Evolutionary conservation across 306 rosid species (phyloP).

Genomic region (Neltuma alba): DNA sequence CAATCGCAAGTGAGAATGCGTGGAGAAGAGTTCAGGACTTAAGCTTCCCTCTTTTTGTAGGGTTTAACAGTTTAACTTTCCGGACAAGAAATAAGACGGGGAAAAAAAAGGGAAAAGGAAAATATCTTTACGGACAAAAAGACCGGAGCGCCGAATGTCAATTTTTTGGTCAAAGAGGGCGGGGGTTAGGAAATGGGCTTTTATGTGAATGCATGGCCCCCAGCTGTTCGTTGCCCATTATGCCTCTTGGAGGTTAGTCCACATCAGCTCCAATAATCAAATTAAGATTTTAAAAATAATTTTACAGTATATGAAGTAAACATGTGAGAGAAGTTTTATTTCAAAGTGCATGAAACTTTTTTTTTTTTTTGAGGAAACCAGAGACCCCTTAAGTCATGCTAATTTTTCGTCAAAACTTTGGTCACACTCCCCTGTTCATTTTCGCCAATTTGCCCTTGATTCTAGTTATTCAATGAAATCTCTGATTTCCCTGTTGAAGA

Average conservation of each 20-base stretch:
- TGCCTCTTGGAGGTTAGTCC: not conserved
- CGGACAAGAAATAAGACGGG: slow-evolving; percentile 23
- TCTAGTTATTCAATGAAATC: not conserved
- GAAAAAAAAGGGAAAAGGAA: too few species aligned
- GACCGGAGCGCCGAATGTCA: too few species aligned
- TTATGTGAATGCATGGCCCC: not conserved
- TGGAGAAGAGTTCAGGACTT: slow-evolving; percentile 30
- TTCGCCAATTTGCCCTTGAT: too few species aligned
- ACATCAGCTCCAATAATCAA: too few species aligned
- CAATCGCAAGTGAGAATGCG: not conserved
- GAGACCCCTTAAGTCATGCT: not conserved
- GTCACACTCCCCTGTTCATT: too few species aligned
- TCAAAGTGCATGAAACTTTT: too few species aligned
- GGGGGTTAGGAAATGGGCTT: not conserved
- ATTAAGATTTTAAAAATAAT: too few species aligned
- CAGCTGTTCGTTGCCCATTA: not conserved
- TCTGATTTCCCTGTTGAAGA: not conserved
- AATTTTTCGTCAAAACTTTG: not conserved
- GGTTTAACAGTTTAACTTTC: slow-evolving; percentile 40
- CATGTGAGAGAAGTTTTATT: too few species aligned
- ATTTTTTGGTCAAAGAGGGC: too few species aligned
- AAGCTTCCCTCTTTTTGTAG: slow-evolving; percentile 19
- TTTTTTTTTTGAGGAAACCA: too few species aligned
- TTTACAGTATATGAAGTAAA: too few species aligned
- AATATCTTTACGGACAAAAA: too few species aligned